phyloP scores from a whole-genome alignment of 129 eudicot genomes.

The Artemisia tridentata region DNA sequence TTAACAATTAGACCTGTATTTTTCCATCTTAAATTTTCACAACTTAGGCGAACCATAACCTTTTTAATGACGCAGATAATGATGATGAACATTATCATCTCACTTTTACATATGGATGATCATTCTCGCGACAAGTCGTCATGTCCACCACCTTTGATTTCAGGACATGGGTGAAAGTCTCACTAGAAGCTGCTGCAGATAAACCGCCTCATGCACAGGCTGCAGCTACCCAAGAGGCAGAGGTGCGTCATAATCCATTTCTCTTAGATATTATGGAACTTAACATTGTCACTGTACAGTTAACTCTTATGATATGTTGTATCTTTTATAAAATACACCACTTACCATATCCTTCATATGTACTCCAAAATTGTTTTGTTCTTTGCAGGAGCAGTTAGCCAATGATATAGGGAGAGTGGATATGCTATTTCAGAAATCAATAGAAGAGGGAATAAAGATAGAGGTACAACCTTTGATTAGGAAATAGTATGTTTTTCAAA shows the following conservation, averaged over 20 bases:
- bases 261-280: neutral
- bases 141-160: neutral
- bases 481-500: neutral
- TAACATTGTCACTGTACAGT: neutral
- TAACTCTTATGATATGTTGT: neutral
- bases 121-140: too few relatives aligned
- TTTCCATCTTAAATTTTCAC: too few relatives aligned
- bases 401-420: slow-evolving; percentile 78
- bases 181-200: slow-evolving; percentile 81
- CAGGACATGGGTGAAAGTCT: slow-evolving; percentile 73
- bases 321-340: neutral
- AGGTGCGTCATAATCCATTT: slow-evolving; percentile 44
- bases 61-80: too few relatives aligned
- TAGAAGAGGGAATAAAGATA: slow-evolving; percentile 79
- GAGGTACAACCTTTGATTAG: slow-evolving; percentile 50
- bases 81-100: too few relatives aligned
- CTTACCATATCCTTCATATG: neutral
- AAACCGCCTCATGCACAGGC: slow-evolving; percentile 95
- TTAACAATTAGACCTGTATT: too few relatives aligned
- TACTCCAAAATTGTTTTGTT: neutral
- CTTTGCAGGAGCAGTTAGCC: slow-evolving; percentile 84
- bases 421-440: slow-evolving; percentile 76
- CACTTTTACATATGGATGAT: too few relatives aligned
- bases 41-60: too few relatives aligned
- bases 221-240: slow-evolving; percentile 78